Conservation (phyloP, 768 basidiomycete species). For the Pulveroboletus sp. region DNA sequence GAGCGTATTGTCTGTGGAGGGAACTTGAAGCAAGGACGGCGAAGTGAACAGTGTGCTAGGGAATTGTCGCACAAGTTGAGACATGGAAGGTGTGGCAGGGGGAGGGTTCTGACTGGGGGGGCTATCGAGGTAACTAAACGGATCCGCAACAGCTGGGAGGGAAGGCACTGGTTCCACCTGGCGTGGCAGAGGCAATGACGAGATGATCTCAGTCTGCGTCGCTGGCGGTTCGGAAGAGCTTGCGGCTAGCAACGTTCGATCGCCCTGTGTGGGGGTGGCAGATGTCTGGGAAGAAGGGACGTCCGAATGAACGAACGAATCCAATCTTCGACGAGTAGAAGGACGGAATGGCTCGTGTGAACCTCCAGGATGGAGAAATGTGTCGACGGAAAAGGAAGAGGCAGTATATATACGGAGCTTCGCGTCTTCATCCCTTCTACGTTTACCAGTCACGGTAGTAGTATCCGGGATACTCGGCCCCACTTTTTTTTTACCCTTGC, state of each 20-base stretch:
- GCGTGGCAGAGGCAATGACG: conserved; percentile 3
- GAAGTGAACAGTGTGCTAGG: conserved; percentile 35
- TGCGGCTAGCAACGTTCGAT: background rate
- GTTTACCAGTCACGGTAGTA: conserved; percentile 39
- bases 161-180: background rate
- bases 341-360: conserved; percentile 17
- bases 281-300: background rate
- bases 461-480: conserved; percentile 7
- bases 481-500: conserved; percentile 52
- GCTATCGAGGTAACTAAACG: conserved; percentile 59
- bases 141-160: conserved; percentile 38
- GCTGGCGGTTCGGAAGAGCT: background rate
- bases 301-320: background rate
- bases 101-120: conserved; percentile 29
- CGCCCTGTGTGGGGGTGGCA: background rate
- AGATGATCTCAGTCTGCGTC: background rate
- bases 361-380: conserved; percentile 39
- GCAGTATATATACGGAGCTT: conserved; percentile 49
- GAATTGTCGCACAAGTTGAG: conserved; percentile 19
- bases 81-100: conserved; percentile 16
- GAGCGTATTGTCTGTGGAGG: conserved; percentile 38
- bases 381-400: conserved; percentile 54
- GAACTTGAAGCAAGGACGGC: conserved; percentile 30
- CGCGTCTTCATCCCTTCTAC: conserved; percentile 55
- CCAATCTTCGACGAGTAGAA: conserved; percentile 18